phyloP scores from a whole-genome alignment of 441 rosid species.

The Hura crepitans region DNA sequence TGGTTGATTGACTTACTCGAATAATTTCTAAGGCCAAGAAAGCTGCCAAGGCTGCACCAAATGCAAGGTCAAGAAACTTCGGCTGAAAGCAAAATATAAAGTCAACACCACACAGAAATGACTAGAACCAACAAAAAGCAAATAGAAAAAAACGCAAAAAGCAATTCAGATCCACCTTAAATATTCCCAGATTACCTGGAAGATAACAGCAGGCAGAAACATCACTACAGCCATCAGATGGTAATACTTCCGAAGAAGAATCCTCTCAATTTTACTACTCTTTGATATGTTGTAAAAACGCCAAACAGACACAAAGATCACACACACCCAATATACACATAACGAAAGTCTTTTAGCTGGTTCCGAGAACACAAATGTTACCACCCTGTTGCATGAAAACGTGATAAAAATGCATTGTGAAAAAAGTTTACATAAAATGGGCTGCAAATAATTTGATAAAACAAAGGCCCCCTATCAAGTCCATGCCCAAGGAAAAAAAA shows the following conservation, averaged over 20 bases:
- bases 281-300: slow-evolving; percentile 79
- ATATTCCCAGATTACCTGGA: slow-evolving; percentile 57
- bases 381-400: slow-evolving; percentile 50
- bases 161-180: not conserved
- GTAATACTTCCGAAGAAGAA: slow-evolving; percentile 92
- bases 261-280: slow-evolving; percentile 84
- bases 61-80: slow-evolving; percentile 88
- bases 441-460: slow-evolving; percentile 1
- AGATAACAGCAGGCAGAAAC: slow-evolving; percentile 92
- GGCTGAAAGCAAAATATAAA: slow-evolving; percentile 53
- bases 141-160: slow-evolving; percentile 2
- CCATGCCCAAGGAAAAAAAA: not conserved
- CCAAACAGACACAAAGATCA: slow-evolving; percentile 62
- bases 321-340: slow-evolving; percentile 71
- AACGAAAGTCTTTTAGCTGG: slow-evolving; percentile 73
- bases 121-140: slow-evolving; percentile 7
- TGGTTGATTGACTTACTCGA: slow-evolving; percentile 54
- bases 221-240: slow-evolving; percentile 95
- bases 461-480: not conserved
- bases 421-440: not conserved
- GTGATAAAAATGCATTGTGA: slow-evolving; percentile 22
- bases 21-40: slow-evolving; percentile 78
- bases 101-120: slow-evolving; percentile 13
- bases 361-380: slow-evolving; percentile 66
- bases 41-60: slow-evolving; percentile 86